A percentile compares a stretch with the other conserved stretches of the same genome.
Conservation (phyloP, 306 rosid genomes). For the Pachyrhizus erosus region DNA sequence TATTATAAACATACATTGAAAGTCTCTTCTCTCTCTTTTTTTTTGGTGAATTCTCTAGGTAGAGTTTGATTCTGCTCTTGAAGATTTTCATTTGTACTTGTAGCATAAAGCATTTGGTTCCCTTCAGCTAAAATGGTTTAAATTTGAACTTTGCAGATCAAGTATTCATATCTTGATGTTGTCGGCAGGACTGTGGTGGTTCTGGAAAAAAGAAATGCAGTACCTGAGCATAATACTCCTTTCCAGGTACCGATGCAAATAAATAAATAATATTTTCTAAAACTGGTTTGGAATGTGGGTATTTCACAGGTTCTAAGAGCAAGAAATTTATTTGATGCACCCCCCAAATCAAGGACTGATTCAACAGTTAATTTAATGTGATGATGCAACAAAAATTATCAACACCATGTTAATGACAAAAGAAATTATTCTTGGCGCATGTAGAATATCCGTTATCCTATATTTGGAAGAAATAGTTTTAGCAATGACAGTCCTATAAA, state of each 20-base stretch:
- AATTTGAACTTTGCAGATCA: slow-evolving; percentile 64
- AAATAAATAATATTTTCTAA: neutral
- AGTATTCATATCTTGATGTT: slow-evolving; percentile 91
- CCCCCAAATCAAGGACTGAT: slow-evolving; percentile 10
- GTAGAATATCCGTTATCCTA: neutral
- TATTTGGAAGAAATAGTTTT: neutral
- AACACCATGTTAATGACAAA: neutral
- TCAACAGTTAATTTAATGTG: neutral
- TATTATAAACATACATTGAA: too few relatives aligned
- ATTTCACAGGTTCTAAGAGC: neutral
- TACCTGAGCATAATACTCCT: slow-evolving; percentile 84
- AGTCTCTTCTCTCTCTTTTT: too few relatives aligned
- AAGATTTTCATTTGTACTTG: slow-evolving; percentile 25
- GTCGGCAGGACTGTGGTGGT: slow-evolving; percentile 94
- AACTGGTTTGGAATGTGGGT: slow-evolving; percentile 16
- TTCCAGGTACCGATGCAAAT: slow-evolving; percentile 73
- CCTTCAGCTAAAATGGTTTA: slow-evolving; percentile 28
- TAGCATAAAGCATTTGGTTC: slow-evolving; percentile 30
- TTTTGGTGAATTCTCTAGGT: too few relatives aligned
- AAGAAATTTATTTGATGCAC: neutral
- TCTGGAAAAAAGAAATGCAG: slow-evolving; percentile 83
- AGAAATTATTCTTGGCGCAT: neutral
- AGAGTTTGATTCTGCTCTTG: neutral
- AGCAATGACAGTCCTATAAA: neutral
- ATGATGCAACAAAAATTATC: slow-evolving; percentile 13